phyloP scores from a whole-genome alignment of 768 basidiomycete species.

The Termitomyces sp. region DNA sequence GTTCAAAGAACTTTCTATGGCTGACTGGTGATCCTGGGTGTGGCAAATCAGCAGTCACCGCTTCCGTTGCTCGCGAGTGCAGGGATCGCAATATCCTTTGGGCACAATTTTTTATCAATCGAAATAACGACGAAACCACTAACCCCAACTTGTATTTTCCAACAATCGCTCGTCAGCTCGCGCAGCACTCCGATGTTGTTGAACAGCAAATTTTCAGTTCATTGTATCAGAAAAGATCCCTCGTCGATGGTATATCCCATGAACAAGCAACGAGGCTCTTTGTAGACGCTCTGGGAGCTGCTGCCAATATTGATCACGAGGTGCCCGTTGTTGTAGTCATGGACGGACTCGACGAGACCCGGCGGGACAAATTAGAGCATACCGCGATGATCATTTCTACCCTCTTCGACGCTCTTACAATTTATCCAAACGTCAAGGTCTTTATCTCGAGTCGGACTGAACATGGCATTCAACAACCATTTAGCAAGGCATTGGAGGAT shows the following conservation, averaged over 20 bases:
- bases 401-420: constrained; percentile 4
- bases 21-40: constrained; percentile 9
- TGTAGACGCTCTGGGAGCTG: constrained; percentile 6
- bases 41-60: constrained; percentile 10
- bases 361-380: not conserved
- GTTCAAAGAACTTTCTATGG: constrained; percentile 6
- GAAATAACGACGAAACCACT: constrained; percentile 11
- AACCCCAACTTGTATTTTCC: constrained; percentile 15
- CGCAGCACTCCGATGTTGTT: constrained; percentile 4
- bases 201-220: constrained; percentile 2
- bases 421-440: constrained; percentile 11
- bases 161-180: no score
- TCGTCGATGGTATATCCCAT: constrained; percentile 7
- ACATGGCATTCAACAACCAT: constrained; percentile 12
- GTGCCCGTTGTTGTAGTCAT: constrained; percentile 18
- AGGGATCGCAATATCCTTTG: constrained; percentile 4
- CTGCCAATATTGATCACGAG: not conserved
- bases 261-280: constrained; percentile 16
- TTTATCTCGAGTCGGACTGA: constrained; percentile 18
- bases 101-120: constrained; percentile 16
- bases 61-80: constrained; percentile 5
- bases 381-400: constrained; percentile 12
- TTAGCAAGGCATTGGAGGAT: constrained; percentile 3
- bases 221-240: constrained; percentile 3
- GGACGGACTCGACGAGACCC: constrained; percentile 18